These are phyloP conservation scores for Cryptococcus jaspeensis DNA, from an alignment of 1,284 basidiomycete genomes.

Conservation along the genomic window DNA sequence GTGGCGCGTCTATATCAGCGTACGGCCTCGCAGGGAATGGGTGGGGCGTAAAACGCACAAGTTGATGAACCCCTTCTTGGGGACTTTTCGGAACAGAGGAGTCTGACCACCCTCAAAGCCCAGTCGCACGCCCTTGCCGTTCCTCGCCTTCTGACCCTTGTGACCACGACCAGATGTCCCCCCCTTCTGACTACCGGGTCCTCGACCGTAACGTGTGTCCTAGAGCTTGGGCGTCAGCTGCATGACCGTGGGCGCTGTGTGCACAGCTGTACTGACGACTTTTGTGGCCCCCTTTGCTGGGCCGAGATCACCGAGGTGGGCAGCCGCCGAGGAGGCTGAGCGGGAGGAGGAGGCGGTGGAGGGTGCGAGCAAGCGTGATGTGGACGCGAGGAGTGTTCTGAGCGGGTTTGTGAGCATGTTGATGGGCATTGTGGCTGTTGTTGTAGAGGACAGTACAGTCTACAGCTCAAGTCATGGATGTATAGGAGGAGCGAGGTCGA, in stretches of 20 bases:
- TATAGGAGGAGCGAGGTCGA: neutral
- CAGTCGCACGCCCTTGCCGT: conserved; percentile 82
- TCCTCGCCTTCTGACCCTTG: conserved; percentile 93
- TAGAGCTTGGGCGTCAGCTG: conserved; percentile 40
- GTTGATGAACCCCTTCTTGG: conserved; percentile 92
- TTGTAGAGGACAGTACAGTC: neutral
- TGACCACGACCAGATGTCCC: conserved; percentile 90
- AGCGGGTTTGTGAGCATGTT: conserved; percentile 21
- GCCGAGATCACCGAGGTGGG: conserved; percentile 37
- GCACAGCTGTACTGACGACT: conserved; percentile 21
- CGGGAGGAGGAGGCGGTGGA: conserved; percentile 21
- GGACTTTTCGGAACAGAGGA: conserved; percentile 84
- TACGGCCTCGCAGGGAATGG: neutral
- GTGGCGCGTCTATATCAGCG: neutral
- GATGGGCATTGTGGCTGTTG: conserved; percentile 8
- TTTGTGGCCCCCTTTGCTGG: conserved; percentile 43
- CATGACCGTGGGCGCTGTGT: neutral
- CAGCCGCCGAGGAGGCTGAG: conserved; percentile 26
- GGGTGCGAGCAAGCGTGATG: conserved; percentile 14
- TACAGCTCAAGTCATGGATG: neutral
- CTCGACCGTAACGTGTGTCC: conserved; percentile 93
- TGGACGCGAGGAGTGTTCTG: conserved; percentile 16
- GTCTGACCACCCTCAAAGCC: conserved; percentile 97
- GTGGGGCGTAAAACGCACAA: conserved; percentile 60
- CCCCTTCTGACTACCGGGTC: conserved; percentile 84